A percentile compares a stretch with the other conserved stretches of the same genome.
Conservation (phyloP, 495 filamentous ascomycete genomes). For the Lophium mytilinum region DNA sequence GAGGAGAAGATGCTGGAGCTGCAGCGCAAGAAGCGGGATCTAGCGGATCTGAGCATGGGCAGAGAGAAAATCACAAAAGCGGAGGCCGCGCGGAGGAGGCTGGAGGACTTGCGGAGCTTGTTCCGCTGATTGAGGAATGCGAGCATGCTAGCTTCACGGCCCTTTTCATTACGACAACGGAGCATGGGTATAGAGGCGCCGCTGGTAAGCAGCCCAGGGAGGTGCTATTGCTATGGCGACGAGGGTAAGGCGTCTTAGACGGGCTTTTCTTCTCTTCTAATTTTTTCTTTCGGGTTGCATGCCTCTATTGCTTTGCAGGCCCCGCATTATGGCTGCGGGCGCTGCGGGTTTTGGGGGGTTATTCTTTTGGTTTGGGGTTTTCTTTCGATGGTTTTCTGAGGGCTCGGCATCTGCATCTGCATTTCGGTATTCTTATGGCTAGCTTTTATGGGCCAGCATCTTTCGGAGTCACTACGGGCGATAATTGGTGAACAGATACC, state of each 20-base stretch:
- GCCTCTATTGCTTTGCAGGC: background rate
- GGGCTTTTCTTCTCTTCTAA: background rate
- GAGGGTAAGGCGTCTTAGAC: background rate
- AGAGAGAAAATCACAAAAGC: slow-evolving; percentile 59
- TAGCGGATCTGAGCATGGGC: slow-evolving; percentile 80
- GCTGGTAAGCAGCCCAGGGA: background rate
- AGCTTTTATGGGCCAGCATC: too few relatives aligned
- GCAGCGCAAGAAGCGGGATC: slow-evolving; percentile 80
- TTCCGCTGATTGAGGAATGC: slow-evolving; percentile 51
- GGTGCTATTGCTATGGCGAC: background rate
- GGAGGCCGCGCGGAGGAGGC: slow-evolving; percentile 64
- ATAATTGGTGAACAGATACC: too few relatives aligned
- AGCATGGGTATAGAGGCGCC: background rate
- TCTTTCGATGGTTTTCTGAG: background rate
- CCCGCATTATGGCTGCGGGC: background rate
- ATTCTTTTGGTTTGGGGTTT: background rate
- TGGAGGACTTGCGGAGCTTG: slow-evolving; percentile 73
- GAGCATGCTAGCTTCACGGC: too few relatives aligned
- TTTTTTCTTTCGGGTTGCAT: background rate
- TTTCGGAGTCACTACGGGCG: too few relatives aligned
- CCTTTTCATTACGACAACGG: background rate
- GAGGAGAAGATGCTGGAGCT: slow-evolving; percentile 89
- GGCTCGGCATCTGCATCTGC: background rate
- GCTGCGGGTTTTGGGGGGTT: background rate
- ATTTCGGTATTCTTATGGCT: background rate